Base-by-base conservation (phyloP, 2,329 filamentous ascomycete species). In the Furcasterigmium furcatum region DNA sequence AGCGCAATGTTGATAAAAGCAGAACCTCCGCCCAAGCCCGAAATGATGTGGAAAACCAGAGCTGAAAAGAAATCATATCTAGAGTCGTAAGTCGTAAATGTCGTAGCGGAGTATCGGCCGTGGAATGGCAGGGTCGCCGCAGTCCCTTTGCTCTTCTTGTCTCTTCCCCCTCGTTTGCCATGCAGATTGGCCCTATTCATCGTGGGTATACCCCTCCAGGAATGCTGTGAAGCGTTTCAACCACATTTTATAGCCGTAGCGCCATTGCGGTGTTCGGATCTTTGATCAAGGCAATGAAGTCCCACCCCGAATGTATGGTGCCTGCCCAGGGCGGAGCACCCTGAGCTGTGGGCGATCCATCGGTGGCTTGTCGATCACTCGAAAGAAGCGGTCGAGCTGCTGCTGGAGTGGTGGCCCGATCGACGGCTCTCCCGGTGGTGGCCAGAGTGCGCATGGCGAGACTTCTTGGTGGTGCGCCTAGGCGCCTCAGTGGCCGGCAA, bases 381-480 rank as follows among this genome's bases (percentile, higher is more conserved):
- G 55, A 79, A 74, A 19, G 79, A 83, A 32, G 76, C 72, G 46
- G 77, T 82, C 41, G 79, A 83, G 62, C 77, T 80, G 70, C 78
- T 81, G 69, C 78, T 82, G 46, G 79, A 82, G 62, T 82, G 77
- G 51, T 76, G 71, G 20, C 77, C 77, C 19, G 76, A 80, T 52
- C 76, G 70, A 50, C 74, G 69, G 60, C 70, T 67, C 57, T 73
- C 71, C 47, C 70, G 62, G 48, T 68, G 64, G n/a, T n/a, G 24
- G 53, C 58, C 60, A 49, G 68, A 70, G 7, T 73, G 72, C n/a
- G 70, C 65, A 52, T 72, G 68, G 53, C 76, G 76, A 51, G 76
- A 72, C 63, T 73, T 74, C 65, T 76, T 76, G 54, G 71, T 64
- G 49, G 73, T 70, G 55, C 71, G 77, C 59, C 67, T 66, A 50